Evolutionary conservation across 495 filamentous ascomycete genomes (phyloP).

Genomic region (Pyronema domesticum): DNA sequence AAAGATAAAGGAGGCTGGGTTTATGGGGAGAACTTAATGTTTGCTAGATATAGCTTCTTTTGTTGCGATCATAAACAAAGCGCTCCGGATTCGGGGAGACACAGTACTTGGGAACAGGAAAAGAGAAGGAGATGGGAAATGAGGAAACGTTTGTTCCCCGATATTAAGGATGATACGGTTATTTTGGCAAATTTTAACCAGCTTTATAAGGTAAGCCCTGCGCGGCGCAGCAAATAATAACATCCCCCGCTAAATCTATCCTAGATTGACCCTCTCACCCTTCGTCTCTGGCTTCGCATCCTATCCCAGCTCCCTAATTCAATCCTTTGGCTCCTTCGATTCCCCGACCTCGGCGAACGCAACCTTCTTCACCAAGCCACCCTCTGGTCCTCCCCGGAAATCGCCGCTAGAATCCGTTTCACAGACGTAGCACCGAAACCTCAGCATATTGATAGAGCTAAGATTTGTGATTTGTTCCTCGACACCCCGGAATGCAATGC

Average conservation of each 20-base stretch:
- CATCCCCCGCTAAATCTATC: background rate
- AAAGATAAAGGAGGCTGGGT: slow-evolving; percentile 60
- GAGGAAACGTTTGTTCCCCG: slow-evolving; percentile 87
- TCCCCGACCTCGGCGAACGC: slow-evolving; percentile 80
- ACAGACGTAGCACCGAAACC: slow-evolving; percentile 94
- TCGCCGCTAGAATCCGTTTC: slow-evolving; percentile 84
- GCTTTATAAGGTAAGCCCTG: slow-evolving; percentile 71
- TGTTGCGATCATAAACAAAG: slow-evolving; percentile 96
- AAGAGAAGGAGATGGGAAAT: slow-evolving; percentile 72
- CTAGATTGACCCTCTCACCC: slow-evolving; percentile 93
- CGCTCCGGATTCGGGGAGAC: slow-evolving; percentile 48
- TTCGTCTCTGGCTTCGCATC: slow-evolving; percentile 91
- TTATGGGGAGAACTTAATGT: slow-evolving; percentile 94
- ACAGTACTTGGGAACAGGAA: slow-evolving; percentile 69
- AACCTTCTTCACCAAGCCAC: slow-evolving; percentile 65
- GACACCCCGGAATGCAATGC: slow-evolving; percentile 98
- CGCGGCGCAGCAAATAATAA: background rate
- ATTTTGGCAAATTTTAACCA: slow-evolving; percentile 99
- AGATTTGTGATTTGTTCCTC: slow-evolving; percentile 83
- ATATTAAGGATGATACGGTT: slow-evolving; percentile 62
- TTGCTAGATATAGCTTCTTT: slow-evolving; percentile 90
- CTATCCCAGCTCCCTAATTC: slow-evolving; percentile 72
- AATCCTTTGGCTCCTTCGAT: slow-evolving; percentile 87
- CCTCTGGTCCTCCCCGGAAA: slow-evolving; percentile 67
- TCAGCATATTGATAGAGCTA: slow-evolving; percentile 79